Conservation (phyloP, 345 rosid species). For the Eucalyptus sp. region DNA sequence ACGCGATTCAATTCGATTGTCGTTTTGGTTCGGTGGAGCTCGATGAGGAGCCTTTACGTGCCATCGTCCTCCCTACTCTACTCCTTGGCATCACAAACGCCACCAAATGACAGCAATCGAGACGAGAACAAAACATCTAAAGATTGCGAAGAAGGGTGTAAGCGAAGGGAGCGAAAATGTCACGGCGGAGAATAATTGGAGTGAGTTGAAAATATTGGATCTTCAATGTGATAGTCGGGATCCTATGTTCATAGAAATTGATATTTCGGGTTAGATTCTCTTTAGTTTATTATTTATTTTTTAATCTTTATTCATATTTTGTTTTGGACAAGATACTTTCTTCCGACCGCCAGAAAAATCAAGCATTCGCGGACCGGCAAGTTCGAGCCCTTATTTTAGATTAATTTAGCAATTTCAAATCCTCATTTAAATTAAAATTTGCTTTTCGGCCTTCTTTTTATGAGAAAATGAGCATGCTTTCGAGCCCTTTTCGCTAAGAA, state of each 20-base stretch:
- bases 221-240: background rate
- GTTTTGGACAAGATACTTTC: background rate
- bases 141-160: background rate
- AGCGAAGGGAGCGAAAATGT: too few relatives aligned
- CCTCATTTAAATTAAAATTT: too few relatives aligned
- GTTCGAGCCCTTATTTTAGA: background rate
- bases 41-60: background rate
- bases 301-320: too few relatives aligned
- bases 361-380: background rate
- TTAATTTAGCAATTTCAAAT: too few relatives aligned
- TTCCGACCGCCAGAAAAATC: too few relatives aligned
- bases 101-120: background rate
- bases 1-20: background rate
- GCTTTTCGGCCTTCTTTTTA: background rate
- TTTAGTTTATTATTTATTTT: too few relatives aligned
- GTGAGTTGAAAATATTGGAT: background rate
- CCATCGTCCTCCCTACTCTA: background rate
- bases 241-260: background rate
- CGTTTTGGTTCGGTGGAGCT: background rate
- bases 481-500: background rate
- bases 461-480: background rate
- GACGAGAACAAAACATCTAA: background rate
- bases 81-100: background rate
- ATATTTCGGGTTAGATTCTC: fast-evolving
- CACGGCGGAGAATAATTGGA: background rate